phyloP scores from a whole-genome alignment of 139 green algal genomes.

The Limnomonas spitsbergensis region DNA sequence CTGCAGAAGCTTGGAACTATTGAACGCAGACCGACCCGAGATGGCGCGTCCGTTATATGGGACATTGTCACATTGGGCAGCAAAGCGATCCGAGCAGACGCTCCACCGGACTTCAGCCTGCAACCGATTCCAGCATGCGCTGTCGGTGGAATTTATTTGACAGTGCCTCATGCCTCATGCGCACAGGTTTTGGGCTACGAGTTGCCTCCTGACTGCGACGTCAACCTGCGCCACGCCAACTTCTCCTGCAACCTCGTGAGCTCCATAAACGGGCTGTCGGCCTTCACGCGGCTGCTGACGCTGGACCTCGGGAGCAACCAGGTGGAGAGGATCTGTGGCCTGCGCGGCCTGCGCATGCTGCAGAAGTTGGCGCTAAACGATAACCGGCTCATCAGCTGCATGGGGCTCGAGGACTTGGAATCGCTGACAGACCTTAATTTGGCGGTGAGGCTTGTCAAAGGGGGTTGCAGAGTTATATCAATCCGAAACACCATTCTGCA shows the following conservation, averaged over 20 bases:
- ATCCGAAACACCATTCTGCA: too few relatives aligned
- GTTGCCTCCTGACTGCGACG: not conserved
- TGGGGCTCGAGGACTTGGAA: not conserved
- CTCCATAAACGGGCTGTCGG: constrained; percentile 1
- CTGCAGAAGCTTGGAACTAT: too few relatives aligned
- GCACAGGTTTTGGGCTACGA: not conserved
- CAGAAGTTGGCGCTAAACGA: not conserved
- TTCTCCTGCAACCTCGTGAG: not conserved
- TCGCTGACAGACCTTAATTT: not conserved
- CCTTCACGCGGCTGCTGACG: not conserved
- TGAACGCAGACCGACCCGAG: too few relatives aligned
- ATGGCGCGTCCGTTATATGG: too few relatives aligned
- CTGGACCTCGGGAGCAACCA: not conserved
- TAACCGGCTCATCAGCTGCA: constrained; percentile 8
- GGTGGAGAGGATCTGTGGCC: constrained; percentile 2
- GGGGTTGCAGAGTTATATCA: too few relatives aligned
- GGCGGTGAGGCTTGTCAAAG: not conserved
- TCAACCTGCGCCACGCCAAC: not conserved
- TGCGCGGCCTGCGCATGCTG: not conserved
- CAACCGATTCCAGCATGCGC: too few relatives aligned
- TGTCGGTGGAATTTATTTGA: too few relatives aligned
- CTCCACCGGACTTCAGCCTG: too few relatives aligned
- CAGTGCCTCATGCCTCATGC: too few relatives aligned
- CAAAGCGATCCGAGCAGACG: too few relatives aligned
- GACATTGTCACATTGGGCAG: too few relatives aligned